phyloP scores from a whole-genome alignment of 2,329 filamentous ascomycete species.

The Fusarium scirpi region DNA sequence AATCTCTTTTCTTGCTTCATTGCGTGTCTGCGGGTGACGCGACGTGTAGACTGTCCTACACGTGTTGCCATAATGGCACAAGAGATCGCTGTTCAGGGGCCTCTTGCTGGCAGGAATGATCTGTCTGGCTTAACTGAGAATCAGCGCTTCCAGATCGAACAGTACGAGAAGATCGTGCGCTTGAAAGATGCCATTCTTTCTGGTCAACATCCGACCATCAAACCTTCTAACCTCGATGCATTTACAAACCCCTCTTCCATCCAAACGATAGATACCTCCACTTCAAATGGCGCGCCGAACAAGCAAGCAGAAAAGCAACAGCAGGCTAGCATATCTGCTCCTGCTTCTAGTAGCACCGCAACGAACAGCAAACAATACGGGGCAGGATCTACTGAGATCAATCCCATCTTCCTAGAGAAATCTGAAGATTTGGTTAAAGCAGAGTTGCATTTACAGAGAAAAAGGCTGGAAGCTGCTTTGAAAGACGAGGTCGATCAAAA shows the following conservation, averaged over 20 bases:
- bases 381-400: slow-evolving; percentile 74
- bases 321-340: slow-evolving; percentile 36
- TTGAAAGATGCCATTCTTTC: slow-evolving; percentile 85
- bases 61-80: slow-evolving; percentile 46
- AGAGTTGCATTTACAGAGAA: slow-evolving; percentile 82
- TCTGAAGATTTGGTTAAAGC: slow-evolving; percentile 86
- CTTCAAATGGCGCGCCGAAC: slow-evolving; percentile 23
- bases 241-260: slow-evolving; percentile 37
- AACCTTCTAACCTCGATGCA: slow-evolving; percentile 57
- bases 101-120: slow-evolving; percentile 28
- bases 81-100: slow-evolving; percentile 34
- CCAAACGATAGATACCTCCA: slow-evolving; percentile 41
- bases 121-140: slow-evolving; percentile 55
- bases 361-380: slow-evolving; percentile 54
- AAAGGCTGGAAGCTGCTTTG: slow-evolving; percentile 81
- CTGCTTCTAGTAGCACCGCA: slow-evolving; percentile 45
- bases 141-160: slow-evolving; percentile 68
- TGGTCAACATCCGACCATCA: slow-evolving; percentile 77
- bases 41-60: slow-evolving; percentile 38
- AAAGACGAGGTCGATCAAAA: slow-evolving; percentile 81
- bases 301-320: slow-evolving; percentile 49
- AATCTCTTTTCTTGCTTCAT: slow-evolving; percentile 14
- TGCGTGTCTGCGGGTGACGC: slow-evolving; percentile 34
- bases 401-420: slow-evolving; percentile 87
- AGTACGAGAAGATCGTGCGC: slow-evolving; percentile 84